phyloP scores from a whole-genome alignment of 306 rosid genomes.

The Rubus parviflorus region DNA sequence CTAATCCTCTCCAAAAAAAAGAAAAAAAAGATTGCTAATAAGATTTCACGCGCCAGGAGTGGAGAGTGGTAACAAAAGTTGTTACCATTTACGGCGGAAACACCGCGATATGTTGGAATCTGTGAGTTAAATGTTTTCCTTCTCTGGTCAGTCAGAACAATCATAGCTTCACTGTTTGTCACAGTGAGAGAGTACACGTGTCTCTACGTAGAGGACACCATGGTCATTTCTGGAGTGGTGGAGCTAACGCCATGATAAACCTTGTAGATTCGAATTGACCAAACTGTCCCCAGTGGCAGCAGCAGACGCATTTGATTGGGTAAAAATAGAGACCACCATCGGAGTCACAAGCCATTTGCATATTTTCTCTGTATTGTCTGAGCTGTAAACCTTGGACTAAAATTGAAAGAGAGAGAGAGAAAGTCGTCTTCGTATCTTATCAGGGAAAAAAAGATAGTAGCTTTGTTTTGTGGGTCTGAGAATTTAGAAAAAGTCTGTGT shows the following conservation, averaged over 20 bases:
- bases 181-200: neutral
- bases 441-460: neutral
- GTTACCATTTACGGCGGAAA: neutral
- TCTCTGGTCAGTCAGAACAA: too few species aligned
- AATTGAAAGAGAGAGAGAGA: conserved; percentile 12
- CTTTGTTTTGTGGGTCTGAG: conserved; percentile 20
- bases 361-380: conserved; percentile 30
- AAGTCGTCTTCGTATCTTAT: conserved; percentile 3
- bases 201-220: conserved; percentile 8
- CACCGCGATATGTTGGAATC: conserved; percentile 14
- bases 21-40: too few species aligned
- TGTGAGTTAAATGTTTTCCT: neutral
- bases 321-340: conserved; percentile 19
- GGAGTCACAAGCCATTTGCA: conserved; percentile 8
- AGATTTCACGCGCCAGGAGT: neutral
- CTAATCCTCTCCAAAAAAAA: too few species aligned
- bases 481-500: conserved; percentile 20
- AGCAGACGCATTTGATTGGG: conserved; percentile 31
- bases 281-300: conserved; percentile 34
- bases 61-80: neutral
- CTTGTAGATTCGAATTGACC: conserved; percentile 18
- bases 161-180: too few species aligned
- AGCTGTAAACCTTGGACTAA: conserved; percentile 31
- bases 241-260: conserved; percentile 24
- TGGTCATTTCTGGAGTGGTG: conserved; percentile 26